These are phyloP conservation scores for Kurtzmaniella quercitrusa DNA, from an alignment of 1,139 yeast species.

Conservation along the genomic window DNA sequence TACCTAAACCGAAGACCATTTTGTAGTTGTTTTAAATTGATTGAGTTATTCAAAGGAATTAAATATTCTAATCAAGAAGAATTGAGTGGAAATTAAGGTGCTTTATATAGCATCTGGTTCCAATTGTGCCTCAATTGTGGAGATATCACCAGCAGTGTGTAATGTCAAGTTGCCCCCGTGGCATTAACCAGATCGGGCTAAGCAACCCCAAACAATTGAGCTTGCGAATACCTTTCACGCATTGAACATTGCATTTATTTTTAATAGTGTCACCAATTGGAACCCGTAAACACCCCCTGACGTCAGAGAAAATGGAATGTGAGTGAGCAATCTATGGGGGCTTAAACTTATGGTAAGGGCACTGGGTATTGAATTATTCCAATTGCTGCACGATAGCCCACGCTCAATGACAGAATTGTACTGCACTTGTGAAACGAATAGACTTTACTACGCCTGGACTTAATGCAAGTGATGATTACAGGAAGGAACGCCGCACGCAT, in stretches of 20 bases:
- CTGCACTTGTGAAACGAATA: not conserved
- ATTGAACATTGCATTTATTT: not conserved
- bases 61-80: not conserved
- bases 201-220: not conserved
- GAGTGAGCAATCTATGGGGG: not conserved
- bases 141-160: not conserved
- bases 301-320: not conserved
- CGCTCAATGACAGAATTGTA: not conserved
- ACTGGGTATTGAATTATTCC: not conserved
- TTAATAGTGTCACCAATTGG: not conserved
- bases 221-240: not conserved
- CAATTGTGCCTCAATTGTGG: not conserved
- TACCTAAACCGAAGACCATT: conserved; percentile 31
- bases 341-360: not conserved
- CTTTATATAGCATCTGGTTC: not conserved
- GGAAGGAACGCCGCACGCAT: not conserved
- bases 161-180: not conserved
- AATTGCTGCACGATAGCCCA: not conserved
- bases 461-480: not conserved
- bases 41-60: not conserved
- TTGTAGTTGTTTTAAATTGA: conserved; percentile 5
- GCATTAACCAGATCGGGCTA: not conserved
- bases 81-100: not conserved
- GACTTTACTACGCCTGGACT: not conserved
- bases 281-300: not conserved